Conservation (phyloP, 805 yeast species). For the Blastobotrys attinorum region DNA sequence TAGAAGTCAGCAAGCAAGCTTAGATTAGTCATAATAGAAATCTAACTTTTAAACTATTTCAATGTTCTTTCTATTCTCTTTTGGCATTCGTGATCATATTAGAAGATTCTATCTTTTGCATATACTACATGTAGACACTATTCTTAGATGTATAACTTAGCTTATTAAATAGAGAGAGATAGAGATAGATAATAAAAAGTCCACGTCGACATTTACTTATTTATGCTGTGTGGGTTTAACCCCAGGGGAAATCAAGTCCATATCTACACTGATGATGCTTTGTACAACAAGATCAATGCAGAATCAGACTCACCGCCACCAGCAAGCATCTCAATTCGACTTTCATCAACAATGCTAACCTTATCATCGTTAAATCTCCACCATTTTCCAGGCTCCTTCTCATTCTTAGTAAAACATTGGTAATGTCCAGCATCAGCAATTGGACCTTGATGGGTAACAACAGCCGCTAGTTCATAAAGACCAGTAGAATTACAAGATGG, state of each 20-base stretch:
- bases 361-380: slow-evolving; percentile 93
- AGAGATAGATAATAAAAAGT: too few species aligned
- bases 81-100: not conserved
- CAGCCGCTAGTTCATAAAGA: slow-evolving; percentile 72
- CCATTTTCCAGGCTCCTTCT: slow-evolving; percentile 62
- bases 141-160: too few species aligned
- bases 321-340: slow-evolving; percentile 74
- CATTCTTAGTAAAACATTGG: slow-evolving; percentile 79
- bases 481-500: slow-evolving; percentile 78
- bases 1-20: not conserved
- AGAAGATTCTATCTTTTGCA: not conserved
- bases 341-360: slow-evolving; percentile 68
- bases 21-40: slow-evolving; percentile 1
- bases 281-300: slow-evolving; percentile 82
- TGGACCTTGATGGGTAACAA: slow-evolving; percentile 90
- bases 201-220: not conserved
- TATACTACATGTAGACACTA: not conserved
- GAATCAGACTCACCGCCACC: slow-evolving; percentile 98
- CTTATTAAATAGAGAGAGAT: too few species aligned
- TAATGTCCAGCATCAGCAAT: slow-evolving; percentile 97
- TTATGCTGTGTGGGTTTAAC: not conserved
- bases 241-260: not conserved
- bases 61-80: not conserved
- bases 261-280: slow-evolving; percentile 42
- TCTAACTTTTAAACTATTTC: not conserved